Percentiles rank a stretch among this genome's conserved stretches.
Conservation (phyloP, 2,329 filamentous ascomycete genomes). For the Beauveria australis region DNA sequence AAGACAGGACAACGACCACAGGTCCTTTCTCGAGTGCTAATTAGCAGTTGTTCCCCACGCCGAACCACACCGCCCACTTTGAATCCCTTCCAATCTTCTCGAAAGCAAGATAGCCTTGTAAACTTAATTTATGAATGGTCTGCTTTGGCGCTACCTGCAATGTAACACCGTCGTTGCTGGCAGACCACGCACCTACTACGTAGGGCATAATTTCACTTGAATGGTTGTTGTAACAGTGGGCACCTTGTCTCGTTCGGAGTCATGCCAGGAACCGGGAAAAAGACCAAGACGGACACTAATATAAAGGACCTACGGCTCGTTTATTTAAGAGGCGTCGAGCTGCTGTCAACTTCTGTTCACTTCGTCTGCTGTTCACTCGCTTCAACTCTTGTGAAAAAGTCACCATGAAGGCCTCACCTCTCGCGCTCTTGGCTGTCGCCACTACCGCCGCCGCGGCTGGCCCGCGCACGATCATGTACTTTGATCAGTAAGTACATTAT, state of each 20-base stretch:
- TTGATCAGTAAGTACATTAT: conserved; percentile 32
- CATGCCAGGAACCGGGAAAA: background rate
- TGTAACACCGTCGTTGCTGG: too few species aligned
- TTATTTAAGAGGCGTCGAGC: background rate
- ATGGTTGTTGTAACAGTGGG: background rate
- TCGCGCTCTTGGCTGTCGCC: conserved; percentile 14
- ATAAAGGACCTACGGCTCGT: background rate
- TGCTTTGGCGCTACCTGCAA: too few species aligned
- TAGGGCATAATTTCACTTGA: too few species aligned
- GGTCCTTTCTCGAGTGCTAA: too few species aligned
- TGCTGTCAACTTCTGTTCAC: background rate
- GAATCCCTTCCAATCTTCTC: too few species aligned
- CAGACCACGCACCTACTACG: too few species aligned
- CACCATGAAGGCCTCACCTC: background rate
- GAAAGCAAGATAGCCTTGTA: too few species aligned
- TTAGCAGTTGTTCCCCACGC: too few species aligned
- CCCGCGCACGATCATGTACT: conserved; percentile 33
- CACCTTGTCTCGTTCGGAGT: background rate
- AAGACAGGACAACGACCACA: too few species aligned
- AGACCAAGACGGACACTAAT: background rate
- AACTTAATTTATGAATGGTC: too few species aligned
- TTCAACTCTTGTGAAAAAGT: background rate
- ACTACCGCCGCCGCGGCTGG: conserved; percentile 15
- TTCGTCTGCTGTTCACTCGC: background rate
- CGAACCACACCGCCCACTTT: too few species aligned